These are phyloP conservation scores for Rhizopogon roseolus DNA, from an alignment of 768 basidiomycete species.

Conservation along the genomic window DNA sequence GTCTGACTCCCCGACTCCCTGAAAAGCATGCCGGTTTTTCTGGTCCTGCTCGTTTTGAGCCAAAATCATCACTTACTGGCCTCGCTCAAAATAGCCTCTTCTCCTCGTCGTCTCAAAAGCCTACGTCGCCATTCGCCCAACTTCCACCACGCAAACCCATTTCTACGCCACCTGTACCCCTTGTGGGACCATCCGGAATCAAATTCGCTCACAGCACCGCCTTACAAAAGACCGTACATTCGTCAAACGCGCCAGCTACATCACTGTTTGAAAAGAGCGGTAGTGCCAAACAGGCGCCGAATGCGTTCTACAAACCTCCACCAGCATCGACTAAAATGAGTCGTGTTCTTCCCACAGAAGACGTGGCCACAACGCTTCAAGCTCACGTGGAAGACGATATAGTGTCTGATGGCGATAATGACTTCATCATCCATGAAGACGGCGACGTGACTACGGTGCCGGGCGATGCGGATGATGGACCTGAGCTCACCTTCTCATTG, in stretches of 20 bases:
- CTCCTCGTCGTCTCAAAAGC: neutral
- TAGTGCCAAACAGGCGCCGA: slow-evolving; percentile 48
- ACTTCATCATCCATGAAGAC: slow-evolving; percentile 2
- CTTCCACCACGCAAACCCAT: slow-evolving; percentile 1
- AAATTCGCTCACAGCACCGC: neutral
- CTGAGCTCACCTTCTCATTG: slow-evolving; percentile 23
- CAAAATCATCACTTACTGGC: neutral
- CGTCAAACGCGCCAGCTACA: slow-evolving; percentile 4
- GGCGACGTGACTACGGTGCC: neutral
- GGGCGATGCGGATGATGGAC: slow-evolving; percentile 4
- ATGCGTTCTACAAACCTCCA: slow-evolving; percentile 66
- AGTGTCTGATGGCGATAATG: slow-evolving; percentile 7
- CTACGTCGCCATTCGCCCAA: neutral
- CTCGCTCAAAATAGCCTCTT: slow-evolving; percentile 4
- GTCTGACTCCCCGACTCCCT: slow-evolving; percentile 11
- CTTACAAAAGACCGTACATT: slow-evolving; percentile 3
- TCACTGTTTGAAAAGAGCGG: slow-evolving; percentile 38
- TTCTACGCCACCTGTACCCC: slow-evolving; percentile 3
- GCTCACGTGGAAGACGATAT: slow-evolving; percentile 6
- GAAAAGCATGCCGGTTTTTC: slow-evolving; percentile 15
- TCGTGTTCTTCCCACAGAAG: slow-evolving; percentile 8
- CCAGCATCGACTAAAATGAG: slow-evolving; percentile 11
- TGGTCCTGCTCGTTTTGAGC: slow-evolving; percentile 3
- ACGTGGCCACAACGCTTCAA: slow-evolving; percentile 3
- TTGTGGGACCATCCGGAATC: slow-evolving; percentile 10